These are phyloP conservation scores for Aspergillus sojae DNA, from an alignment of 2,329 filamentous ascomycete genomes.

Conservation along the genomic window DNA sequence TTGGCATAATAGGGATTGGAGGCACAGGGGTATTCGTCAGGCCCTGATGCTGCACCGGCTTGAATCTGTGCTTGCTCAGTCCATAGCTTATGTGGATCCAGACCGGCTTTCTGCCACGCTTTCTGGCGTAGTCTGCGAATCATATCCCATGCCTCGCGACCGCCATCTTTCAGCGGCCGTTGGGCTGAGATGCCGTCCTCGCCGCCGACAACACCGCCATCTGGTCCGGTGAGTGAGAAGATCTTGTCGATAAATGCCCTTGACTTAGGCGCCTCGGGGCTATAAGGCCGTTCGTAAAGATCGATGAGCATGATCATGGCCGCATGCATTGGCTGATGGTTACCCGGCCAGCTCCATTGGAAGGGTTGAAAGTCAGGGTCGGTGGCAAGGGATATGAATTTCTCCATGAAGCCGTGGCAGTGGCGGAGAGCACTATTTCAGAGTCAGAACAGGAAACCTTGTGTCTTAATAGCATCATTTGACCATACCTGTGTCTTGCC, in stretches of 20 bases:
- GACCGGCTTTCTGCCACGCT: slow-evolving; percentile 52
- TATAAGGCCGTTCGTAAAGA: slow-evolving; percentile 50
- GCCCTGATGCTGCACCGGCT: slow-evolving; percentile 33
- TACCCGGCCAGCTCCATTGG: slow-evolving; percentile 52
- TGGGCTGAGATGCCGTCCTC: slow-evolving; percentile 48
- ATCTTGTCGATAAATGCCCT: slow-evolving; percentile 51
- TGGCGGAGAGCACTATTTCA: slow-evolving; percentile 45
- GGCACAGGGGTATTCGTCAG: slow-evolving; percentile 20
- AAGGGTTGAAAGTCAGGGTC: slow-evolving; percentile 52
- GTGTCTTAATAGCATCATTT: background rate
- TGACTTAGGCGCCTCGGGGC: slow-evolving; percentile 48
- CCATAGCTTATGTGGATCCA: slow-evolving; percentile 51
- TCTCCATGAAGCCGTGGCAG: slow-evolving; percentile 53
- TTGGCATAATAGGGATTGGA: slow-evolving; percentile 17
- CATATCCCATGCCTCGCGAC: slow-evolving; percentile 54
- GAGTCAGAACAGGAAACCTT: slow-evolving; percentile 11
- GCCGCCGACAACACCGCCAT: slow-evolving; percentile 49
- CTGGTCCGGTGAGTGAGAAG: slow-evolving; percentile 48
- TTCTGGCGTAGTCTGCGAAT: slow-evolving; percentile 50
- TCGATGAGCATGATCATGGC: slow-evolving; percentile 53
- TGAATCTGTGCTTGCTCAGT: slow-evolving; percentile 49
- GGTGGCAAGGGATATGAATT: slow-evolving; percentile 51
- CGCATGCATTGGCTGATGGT: slow-evolving; percentile 30
- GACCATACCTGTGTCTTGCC: slow-evolving; percentile 46
- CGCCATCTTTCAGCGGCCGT: slow-evolving; percentile 49